Conservation (phyloP, 192 early-diverging fungal species). For the Gonapodya sp. region DNA sequence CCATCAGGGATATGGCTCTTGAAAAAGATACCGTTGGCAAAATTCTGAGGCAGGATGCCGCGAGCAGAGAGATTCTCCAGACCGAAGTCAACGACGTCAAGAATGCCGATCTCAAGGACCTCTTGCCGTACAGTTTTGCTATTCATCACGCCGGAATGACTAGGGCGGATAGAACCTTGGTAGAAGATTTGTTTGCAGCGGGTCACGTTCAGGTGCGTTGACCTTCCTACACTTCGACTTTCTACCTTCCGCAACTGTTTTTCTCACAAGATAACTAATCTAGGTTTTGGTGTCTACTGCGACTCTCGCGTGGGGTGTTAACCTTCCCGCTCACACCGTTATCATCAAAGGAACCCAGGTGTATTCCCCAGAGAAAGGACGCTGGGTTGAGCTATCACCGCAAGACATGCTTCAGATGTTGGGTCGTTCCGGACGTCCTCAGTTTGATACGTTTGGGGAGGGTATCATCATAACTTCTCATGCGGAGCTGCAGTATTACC, state of each 20-base stretch:
- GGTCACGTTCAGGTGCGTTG: slow-evolving; percentile 70
- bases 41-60: slow-evolving; percentile 75
- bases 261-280: too few species aligned
- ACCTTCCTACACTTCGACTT: not conserved
- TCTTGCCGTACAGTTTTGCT: slow-evolving; percentile 90
- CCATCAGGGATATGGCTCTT: slow-evolving; percentile 84
- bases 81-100: slow-evolving; percentile 68
- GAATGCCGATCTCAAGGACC: slow-evolving; percentile 75
- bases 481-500: slow-evolving; percentile 84
- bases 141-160: slow-evolving; percentile 97
- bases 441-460: slow-evolving; percentile 91
- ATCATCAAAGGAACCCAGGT: slow-evolving; percentile 99
- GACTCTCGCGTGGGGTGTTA: slow-evolving; percentile 98
- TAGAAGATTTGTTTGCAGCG: slow-evolving; percentile 88
- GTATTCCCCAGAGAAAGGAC: slow-evolving; percentile 89
- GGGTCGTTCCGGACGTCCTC: slow-evolving; percentile 92
- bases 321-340: slow-evolving; percentile 94
- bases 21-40: slow-evolving; percentile 75
- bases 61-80: slow-evolving; percentile 71
- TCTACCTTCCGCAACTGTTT: not conserved
- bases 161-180: slow-evolving; percentile 78
- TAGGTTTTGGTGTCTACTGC: slow-evolving; percentile 77
- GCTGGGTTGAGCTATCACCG: slow-evolving; percentile 88
- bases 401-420: slow-evolving; percentile 99
- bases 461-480: slow-evolving; percentile 96